Evolutionary conservation across 1,284 basidiomycete species (phyloP).

Genomic region (Apiotrichum veenhuisii): DNA sequence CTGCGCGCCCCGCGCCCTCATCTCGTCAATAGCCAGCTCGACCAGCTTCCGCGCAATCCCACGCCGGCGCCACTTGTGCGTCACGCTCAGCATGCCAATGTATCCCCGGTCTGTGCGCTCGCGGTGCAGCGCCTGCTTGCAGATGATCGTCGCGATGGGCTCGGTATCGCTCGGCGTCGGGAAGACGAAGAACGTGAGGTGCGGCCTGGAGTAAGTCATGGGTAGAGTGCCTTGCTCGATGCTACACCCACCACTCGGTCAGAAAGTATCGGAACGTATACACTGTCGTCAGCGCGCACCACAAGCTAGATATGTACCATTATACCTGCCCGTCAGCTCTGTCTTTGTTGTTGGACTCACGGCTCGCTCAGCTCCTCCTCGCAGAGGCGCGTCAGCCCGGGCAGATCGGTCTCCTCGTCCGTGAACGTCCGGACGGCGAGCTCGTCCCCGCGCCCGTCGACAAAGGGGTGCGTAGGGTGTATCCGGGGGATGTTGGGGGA

Average conservation of each 20-base stretch:
- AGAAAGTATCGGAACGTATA: constrained; percentile 74
- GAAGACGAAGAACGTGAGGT: constrained; percentile 79
- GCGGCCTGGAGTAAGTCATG: constrained; percentile 70
- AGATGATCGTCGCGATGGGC: constrained; percentile 87
- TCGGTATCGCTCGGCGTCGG: constrained; percentile 26
- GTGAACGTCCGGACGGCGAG: constrained; percentile 34
- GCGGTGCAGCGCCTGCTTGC: constrained; percentile 86
- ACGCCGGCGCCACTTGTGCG: constrained; percentile 70
- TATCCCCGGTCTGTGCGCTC: constrained; percentile 80
- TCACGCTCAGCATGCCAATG: constrained; percentile 94
- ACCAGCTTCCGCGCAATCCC: constrained; percentile 84
- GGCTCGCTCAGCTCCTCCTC: constrained; percentile 91
- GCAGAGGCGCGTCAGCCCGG: constrained; percentile 77
- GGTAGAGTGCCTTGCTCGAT: background rate
- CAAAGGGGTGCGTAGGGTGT: constrained; percentile 8
- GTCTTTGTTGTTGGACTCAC: constrained; percentile 58
- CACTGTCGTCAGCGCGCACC: constrained; percentile 24
- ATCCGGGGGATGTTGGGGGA: background rate
- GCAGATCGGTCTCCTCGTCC: constrained; percentile 64
- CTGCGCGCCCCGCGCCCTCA: constrained; percentile 74
- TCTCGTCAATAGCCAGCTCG: constrained; percentile 68
- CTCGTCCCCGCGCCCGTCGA: constrained; percentile 20
- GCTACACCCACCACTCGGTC: constrained; percentile 69
- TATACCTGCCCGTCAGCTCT: constrained; percentile 21
- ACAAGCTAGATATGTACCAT: constrained; percentile 13